phyloP scores from a whole-genome alignment of 306 rosid species.

The Adenanthera pavonina region DNA sequence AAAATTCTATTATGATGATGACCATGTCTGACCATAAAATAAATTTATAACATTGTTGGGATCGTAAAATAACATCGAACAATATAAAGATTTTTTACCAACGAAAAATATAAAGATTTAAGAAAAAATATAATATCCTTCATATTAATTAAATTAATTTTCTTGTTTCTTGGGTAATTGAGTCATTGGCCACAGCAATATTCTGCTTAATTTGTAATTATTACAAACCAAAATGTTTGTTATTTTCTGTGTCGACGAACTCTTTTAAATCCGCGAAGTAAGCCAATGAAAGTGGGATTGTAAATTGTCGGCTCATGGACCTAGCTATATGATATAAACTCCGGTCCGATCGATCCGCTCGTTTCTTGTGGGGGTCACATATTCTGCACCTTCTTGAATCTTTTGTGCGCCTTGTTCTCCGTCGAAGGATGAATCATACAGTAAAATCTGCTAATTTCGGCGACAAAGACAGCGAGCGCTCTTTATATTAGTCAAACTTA shows the following conservation, averaged over 20 bases:
- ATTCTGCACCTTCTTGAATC: slow-evolving; percentile 54
- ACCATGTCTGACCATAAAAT: too few species aligned
- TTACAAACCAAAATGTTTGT: background rate
- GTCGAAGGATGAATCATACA: background rate
- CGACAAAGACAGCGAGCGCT: slow-evolving; percentile 32
- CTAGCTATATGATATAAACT: background rate
- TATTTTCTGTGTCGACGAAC: background rate
- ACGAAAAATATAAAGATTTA: background rate
- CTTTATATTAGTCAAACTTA: slow-evolving; percentile 38
- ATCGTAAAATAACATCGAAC: too few species aligned
- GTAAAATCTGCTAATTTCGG: background rate
- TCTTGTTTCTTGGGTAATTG: background rate
- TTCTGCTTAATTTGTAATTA: background rate
- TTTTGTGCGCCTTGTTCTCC: slow-evolving; percentile 19
- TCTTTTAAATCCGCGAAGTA: background rate
- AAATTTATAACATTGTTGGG: too few species aligned
- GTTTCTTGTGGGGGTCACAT: slow-evolving; percentile 34
- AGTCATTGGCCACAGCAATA: background rate
- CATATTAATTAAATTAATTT: background rate
- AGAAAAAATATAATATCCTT: background rate
- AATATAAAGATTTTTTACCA: background rate
- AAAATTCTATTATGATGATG: too few species aligned
- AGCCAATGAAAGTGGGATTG: background rate
- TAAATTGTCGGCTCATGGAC: background rate
- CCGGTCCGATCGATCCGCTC: background rate